These are phyloP conservation scores for Metschnikowia cubensis DNA, from an alignment of 805 yeast species.

Conservation along the genomic window DNA sequence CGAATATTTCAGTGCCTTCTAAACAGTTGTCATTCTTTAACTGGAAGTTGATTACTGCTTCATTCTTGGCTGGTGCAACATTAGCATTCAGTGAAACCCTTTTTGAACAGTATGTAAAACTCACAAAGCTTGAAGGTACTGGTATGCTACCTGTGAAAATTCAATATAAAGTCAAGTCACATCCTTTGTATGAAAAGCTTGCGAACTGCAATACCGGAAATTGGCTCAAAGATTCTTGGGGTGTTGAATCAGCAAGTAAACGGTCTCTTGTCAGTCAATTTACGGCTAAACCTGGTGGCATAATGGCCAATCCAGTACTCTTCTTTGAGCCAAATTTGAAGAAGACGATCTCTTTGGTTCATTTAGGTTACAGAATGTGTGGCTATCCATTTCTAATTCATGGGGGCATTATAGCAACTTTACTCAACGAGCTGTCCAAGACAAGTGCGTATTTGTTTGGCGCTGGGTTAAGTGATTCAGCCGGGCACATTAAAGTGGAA, in stretches of 20 bases:
- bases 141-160: constrained; percentile 35
- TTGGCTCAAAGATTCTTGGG: not conserved
- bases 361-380: constrained; percentile 71
- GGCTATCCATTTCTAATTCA: constrained; percentile 88
- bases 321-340: constrained; percentile 54
- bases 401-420: constrained; percentile 82
- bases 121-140: constrained; percentile 19
- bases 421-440: constrained; percentile 72
- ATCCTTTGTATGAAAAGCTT: constrained; percentile 52
- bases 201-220: constrained; percentile 18
- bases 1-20: not conserved
- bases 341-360: constrained; percentile 65
- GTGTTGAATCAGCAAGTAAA: not conserved
- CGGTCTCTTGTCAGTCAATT: constrained; percentile 36
- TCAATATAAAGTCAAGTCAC: constrained; percentile 43
- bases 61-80: constrained; percentile 30
- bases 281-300: constrained; percentile 70
- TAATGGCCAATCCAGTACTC: constrained; percentile 68
- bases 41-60: constrained; percentile 17
- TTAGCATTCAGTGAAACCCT: constrained; percentile 32
- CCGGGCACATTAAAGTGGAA: constrained; percentile 39
- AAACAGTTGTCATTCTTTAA: constrained; percentile 9
- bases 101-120: constrained; percentile 28
- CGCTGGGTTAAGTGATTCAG: constrained; percentile 28
- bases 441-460: constrained; percentile 44